phyloP scores from a whole-genome alignment of 495 filamentous ascomycete genomes.

The Aspergillus mulundensis region DNA sequence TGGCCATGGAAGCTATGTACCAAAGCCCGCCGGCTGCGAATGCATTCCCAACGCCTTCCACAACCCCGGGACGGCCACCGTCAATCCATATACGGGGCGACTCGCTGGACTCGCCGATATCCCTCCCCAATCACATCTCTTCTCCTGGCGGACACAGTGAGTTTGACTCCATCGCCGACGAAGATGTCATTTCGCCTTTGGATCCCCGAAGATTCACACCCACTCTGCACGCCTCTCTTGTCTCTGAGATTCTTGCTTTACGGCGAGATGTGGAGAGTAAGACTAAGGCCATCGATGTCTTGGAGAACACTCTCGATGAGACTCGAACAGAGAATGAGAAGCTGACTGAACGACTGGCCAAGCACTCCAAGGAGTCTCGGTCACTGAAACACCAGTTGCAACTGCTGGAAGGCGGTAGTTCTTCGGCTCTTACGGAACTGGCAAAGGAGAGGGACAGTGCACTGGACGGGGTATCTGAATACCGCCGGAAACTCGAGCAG shows the following conservation, averaged over 20 bases:
- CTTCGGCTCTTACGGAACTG: slow-evolving; percentile 76
- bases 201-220: slow-evolving; percentile 92
- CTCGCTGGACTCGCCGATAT: slow-evolving; percentile 53
- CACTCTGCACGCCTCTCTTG: slow-evolving; percentile 88
- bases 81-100: slow-evolving; percentile 51
- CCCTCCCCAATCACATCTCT: slow-evolving; percentile 44
- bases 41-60: slow-evolving; percentile 61
- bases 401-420: slow-evolving; percentile 79
- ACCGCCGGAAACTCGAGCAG: slow-evolving; percentile 72
- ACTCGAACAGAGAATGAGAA: slow-evolving; percentile 70
- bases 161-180: slow-evolving; percentile 55
- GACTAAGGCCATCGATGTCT: slow-evolving; percentile 70
- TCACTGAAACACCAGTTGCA: slow-evolving; percentile 81
- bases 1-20: slow-evolving; percentile 25
- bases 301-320: slow-evolving; percentile 72
- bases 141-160: slow-evolving; percentile 41
- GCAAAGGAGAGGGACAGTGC: slow-evolving; percentile 84
- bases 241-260: slow-evolving; percentile 86
- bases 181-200: slow-evolving; percentile 72
- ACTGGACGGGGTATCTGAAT: slow-evolving; percentile 66
- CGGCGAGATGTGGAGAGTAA: slow-evolving; percentile 87
- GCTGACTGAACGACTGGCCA: slow-evolving; percentile 54
- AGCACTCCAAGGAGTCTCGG: slow-evolving; percentile 67
- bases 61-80: slow-evolving; percentile 61
- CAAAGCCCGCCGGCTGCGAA: slow-evolving; percentile 26